A percentile compares a stretch with the other conserved stretches of the same genome.
These are phyloP conservation scores for Zalaria sp. DNA, from an alignment of 2,329 filamentous ascomycete species.

Conservation along the genomic window DNA sequence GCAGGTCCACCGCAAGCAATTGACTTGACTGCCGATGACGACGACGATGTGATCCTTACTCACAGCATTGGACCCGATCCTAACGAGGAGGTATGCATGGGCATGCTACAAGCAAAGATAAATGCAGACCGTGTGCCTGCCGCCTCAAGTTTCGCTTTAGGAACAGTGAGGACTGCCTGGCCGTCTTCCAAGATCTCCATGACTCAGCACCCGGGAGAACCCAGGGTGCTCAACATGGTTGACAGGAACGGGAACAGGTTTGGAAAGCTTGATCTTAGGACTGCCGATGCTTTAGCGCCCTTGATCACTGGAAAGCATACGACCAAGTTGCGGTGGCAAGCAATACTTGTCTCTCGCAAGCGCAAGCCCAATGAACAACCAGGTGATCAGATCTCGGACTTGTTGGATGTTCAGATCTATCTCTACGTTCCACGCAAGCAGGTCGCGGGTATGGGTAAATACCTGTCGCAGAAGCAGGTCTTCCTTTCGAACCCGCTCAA, in stretches of 20 bases:
- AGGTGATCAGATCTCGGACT: slow-evolving; percentile 46
- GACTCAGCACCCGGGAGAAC: slow-evolving; percentile 35
- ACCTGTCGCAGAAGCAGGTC: slow-evolving; percentile 51
- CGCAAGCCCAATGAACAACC: slow-evolving; percentile 49
- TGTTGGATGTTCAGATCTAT: slow-evolving; percentile 55
- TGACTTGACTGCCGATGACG: slow-evolving; percentile 36
- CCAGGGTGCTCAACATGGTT: slow-evolving; percentile 48
- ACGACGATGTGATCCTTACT: slow-evolving; percentile 9
- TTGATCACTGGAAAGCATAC: slow-evolving; percentile 52
- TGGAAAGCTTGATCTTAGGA: slow-evolving; percentile 57
- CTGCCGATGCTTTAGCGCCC: slow-evolving; percentile 53
- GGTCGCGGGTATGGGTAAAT: slow-evolving; percentile 50
- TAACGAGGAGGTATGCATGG: slow-evolving; percentile 7
- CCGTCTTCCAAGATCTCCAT: slow-evolving; percentile 62
- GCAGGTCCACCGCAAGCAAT: slow-evolving; percentile 15
- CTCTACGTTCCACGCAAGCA: slow-evolving; percentile 63
- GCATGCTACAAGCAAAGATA: slow-evolving; percentile 6
- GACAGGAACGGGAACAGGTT: slow-evolving; percentile 61
- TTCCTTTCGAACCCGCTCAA: slow-evolving; percentile 50
- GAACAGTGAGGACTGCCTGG: slow-evolving; percentile 29
- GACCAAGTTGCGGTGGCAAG: slow-evolving; percentile 54
- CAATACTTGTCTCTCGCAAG: slow-evolving; percentile 53
- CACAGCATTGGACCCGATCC: slow-evolving; percentile 2
- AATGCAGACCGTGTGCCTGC: slow-evolving; percentile 7
- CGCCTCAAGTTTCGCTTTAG: slow-evolving; percentile 5